Evolutionary conservation across 2,329 filamentous ascomycete species (phyloP), one percentile per base, ranked within the genome.

Genomic region (Bimuria novae-zelandiae): DNA sequence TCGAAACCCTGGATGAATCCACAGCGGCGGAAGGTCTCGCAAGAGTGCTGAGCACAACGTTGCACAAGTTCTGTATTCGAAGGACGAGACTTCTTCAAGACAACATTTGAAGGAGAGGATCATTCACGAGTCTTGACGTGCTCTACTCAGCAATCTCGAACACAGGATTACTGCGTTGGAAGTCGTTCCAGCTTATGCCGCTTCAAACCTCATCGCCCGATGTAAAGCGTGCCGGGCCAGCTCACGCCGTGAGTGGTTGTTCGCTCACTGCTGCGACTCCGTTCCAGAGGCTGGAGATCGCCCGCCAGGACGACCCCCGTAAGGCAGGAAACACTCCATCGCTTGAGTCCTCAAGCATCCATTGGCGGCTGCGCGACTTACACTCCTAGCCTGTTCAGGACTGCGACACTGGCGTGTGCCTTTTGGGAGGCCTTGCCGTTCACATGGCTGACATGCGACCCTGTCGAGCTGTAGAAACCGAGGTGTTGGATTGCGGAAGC

Each of bases 241-340:
- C 17, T 12, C 19, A 14, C 3, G 30, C 5, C 6, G 19, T 46
- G 43, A 46, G 7, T 35, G 43, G 43, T 8, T 23, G 30, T 19
- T 4, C 22, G 12, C 27, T 35, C 8, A 36, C 30, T 43, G 10
- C 25, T 46, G 30, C 27, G 30, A 11, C 17, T 23, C 39, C 40
- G 27, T 41, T 54, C 40, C 41, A 46, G 51, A 46, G 21, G 37
- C 25, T 19, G n/a, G 37, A 23, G 47, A 50, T 50, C 48, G 30
- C 11, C 46, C 35, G 37, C 37, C 12, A 35, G n/a, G 17, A 16
- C 35, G 16, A 11, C 23, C 37, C 19, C 37, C 27, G 37, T n/a
- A 45, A 16, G 40, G 33, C 46, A 36, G 46, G 40, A 40, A 37
- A 33, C 37, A 40, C 35, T 14, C 17, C 12, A 16, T n/a, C 16